Conservation (phyloP, 2,329 filamentous ascomycete genomes). For the Echinosphaeria canescens region DNA sequence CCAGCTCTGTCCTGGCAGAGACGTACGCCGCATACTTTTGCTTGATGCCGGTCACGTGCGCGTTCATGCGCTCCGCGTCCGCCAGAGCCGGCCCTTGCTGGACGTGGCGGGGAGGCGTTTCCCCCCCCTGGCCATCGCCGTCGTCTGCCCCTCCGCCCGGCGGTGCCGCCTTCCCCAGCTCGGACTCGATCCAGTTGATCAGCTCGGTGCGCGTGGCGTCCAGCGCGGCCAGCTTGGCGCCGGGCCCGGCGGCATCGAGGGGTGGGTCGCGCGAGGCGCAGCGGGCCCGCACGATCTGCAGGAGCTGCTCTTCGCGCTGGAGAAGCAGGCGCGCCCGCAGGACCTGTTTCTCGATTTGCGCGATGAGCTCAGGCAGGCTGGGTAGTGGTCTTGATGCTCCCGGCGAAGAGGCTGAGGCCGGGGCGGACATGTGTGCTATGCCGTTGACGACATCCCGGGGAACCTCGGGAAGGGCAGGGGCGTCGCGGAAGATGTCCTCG, state of each 20-base stretch:
- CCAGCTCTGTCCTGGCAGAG: conserved; percentile 21
- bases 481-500: conserved; percentile 21
- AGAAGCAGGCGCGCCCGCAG: conserved; percentile 34
- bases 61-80: conserved; percentile 11
- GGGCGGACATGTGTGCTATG: too few species aligned
- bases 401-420: too few species aligned
- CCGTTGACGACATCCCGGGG: conserved; percentile 27
- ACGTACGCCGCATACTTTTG: conserved; percentile 31
- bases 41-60: conserved; percentile 23
- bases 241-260: conserved; percentile 12
- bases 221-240: conserved; percentile 27
- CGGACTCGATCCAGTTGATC: conserved; percentile 42
- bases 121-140: conserved; percentile 11
- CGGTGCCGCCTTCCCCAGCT: conserved; percentile 28
- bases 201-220: conserved; percentile 33
- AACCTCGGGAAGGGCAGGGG: conserved; percentile 22
- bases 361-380: conserved; percentile 20
- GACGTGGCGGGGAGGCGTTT: too few species aligned
- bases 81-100: too few species aligned
- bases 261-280: conserved; percentile 13
- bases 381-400: too few species aligned
- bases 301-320: conserved; percentile 30
- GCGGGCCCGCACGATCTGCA: conserved; percentile 21
- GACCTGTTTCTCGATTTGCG: conserved; percentile 32
- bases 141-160: too few species aligned